Evolutionary conservation across 2,329 filamentous ascomycete species (phyloP), one percentile per base, ranked within the genome.

Genomic region (Colletotrichum tropicale): DNA sequence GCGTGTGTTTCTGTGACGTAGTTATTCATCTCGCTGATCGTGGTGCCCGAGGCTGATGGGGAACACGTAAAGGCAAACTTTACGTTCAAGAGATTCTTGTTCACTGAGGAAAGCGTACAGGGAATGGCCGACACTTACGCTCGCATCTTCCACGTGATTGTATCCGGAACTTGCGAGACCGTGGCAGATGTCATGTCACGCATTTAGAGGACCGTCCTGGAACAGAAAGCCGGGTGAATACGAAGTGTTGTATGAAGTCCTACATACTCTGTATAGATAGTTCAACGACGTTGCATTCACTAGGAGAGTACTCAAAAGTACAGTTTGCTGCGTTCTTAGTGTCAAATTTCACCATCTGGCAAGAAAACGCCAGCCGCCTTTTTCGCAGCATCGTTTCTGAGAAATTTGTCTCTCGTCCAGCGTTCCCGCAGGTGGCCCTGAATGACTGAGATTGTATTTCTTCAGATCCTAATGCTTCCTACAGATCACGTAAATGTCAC

Each of bases 91-190:
- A 58, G 24, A 58, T 4, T 28, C 4, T 28, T 2, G n/a, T 62
- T 62, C 24, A 36, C n/a, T 36, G 26, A 62, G 30, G 7, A 10
- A 62, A 62, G 60, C 6, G 60, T 13, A 62, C 60, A 62, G n/a
- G n/a, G n/a, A 24, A 58, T 58, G 55, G 55, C 55, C 13, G 24
- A 58, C 13, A 58, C 55, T 6, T 58, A 58, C 24, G 55, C 55
- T 58, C 55, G 55, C 55, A 58, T 58, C 55, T 58, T 58, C 55
- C 55, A 58, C 8, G 55, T 2, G 15, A 58, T 58, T 58, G 55
- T 15, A 8, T 58, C 55, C 7, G 55, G 24, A 4, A 58, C 55
- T 18, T 58, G 55, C 13, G 55, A 58, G 55, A 58, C 24, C 24
- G 55, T 58, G 15, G 24, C 24, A 10, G 55, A 58, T 28, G 55